phyloP scores from a whole-genome alignment of 2,329 filamentous ascomycete genomes.

The Verticillium isaacii region DNA sequence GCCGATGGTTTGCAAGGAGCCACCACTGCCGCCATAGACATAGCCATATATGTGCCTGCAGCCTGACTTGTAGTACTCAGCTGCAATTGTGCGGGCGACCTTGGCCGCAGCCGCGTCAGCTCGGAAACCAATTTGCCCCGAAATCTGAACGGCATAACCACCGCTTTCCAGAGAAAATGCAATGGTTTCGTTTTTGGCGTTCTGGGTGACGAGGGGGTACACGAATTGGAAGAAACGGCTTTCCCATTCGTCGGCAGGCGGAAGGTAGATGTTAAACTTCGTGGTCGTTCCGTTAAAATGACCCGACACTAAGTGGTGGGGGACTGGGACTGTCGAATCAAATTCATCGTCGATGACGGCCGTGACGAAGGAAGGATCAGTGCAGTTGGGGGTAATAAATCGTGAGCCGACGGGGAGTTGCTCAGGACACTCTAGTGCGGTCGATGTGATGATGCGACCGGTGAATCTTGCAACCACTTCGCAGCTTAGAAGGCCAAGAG shows the following conservation, averaged over 20 bases:
- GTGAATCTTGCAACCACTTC: neutral
- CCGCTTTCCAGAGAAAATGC: constrained; percentile 13
- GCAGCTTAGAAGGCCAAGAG: neutral
- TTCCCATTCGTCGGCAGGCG: constrained; percentile 8
- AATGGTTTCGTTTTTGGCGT: constrained; percentile 8
- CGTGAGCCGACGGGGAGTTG: neutral
- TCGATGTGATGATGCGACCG: neutral
- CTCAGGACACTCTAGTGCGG: neutral
- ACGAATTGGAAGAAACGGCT: constrained; percentile 16
- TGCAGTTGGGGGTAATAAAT: neutral
- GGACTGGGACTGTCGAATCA: constrained; percentile 3
- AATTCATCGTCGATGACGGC: constrained; percentile 11
- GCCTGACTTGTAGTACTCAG: constrained; percentile 8
- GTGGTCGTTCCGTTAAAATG: constrained; percentile 13
- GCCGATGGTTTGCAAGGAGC: constrained; percentile 15
- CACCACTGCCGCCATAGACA: constrained; percentile 18
- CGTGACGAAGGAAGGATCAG: neutral
- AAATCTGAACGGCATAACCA: constrained; percentile 14
- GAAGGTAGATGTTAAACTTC: constrained; percentile 18
- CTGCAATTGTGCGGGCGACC: constrained; percentile 10
- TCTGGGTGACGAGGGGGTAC: constrained; percentile 11
- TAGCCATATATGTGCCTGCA: constrained; percentile 14
- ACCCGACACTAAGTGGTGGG: constrained; percentile 12
- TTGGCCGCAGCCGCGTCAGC: constrained; percentile 17
- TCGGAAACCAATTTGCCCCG: constrained; percentile 11